phyloP scores from a whole-genome alignment of 805 yeast species.

The Teunomyces atbi region DNA sequence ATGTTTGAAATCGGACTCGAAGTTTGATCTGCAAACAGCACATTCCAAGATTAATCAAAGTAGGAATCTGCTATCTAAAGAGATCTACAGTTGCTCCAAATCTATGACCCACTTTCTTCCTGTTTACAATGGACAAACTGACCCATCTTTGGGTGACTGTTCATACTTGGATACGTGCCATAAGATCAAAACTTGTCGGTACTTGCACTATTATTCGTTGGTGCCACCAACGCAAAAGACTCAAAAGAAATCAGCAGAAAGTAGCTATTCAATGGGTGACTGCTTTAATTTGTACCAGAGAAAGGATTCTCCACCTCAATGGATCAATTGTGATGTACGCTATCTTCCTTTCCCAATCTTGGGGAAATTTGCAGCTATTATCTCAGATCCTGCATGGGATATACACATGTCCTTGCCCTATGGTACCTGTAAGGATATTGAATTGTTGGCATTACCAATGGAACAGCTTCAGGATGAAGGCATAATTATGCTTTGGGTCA shows the following conservation, averaged over 20 bases:
- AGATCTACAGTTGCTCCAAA: slow-evolving; percentile 21
- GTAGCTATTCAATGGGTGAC: slow-evolving; percentile 51
- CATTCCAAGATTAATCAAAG: slow-evolving; percentile 6
- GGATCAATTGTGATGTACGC: slow-evolving; percentile 85
- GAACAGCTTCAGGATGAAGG: slow-evolving; percentile 80
- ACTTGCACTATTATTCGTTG: slow-evolving; percentile 68
- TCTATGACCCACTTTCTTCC: slow-evolving; percentile 30
- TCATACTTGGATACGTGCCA: slow-evolving; percentile 94
- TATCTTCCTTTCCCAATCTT: slow-evolving; percentile 64
- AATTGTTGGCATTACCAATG: slow-evolving; percentile 64
- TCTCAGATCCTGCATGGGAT: slow-evolving; percentile 97
- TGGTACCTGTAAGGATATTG: slow-evolving; percentile 76
- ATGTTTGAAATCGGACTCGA: slow-evolving; percentile 7
- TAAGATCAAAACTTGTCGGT: slow-evolving; percentile 75
- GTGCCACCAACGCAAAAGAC: slow-evolving; percentile 29
- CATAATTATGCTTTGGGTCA: slow-evolving; percentile 83
- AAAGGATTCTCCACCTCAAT: slow-evolving; percentile 59
- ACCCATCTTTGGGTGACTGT: slow-evolving; percentile 76
- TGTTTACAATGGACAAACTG: slow-evolving; percentile 53
- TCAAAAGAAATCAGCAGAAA: slow-evolving; percentile 4
- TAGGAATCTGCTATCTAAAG: slow-evolving; percentile 14
- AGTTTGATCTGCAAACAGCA: not conserved
- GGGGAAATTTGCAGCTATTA: slow-evolving; percentile 78
- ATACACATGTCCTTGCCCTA: slow-evolving; percentile 85
- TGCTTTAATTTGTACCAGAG: slow-evolving; percentile 37